Conservation (phyloP, 2,329 filamentous ascomycete genomes). For the Aspergillus neotritici region DNA sequence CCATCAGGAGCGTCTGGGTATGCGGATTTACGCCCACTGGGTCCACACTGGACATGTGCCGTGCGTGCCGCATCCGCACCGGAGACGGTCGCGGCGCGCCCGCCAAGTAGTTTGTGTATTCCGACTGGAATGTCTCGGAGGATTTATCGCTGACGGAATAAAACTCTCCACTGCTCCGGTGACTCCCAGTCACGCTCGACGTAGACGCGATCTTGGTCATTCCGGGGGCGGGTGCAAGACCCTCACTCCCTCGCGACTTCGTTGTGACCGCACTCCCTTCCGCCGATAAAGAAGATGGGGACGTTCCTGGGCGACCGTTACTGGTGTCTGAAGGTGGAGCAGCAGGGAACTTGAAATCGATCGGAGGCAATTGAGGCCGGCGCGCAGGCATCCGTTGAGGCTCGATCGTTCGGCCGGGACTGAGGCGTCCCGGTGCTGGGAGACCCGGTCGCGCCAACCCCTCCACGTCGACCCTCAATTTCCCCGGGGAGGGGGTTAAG, state of each 20-base stretch:
- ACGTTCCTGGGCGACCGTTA: conserved; percentile 22
- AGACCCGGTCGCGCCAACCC: conserved; percentile 22
- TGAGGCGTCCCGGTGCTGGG: conserved; percentile 20
- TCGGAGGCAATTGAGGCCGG: conserved; percentile 32
- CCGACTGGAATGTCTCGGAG: conserved; percentile 84
- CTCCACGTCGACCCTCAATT: conserved; percentile 31
- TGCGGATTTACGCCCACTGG: conserved; percentile 17
- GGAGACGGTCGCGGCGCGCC: conserved; percentile 49
- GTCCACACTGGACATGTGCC: conserved; percentile 43
- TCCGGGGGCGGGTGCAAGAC: conserved; percentile 28
- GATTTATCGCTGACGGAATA: conserved; percentile 95
- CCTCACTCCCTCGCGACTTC: conserved; percentile 21
- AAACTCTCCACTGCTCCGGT: conserved; percentile 87
- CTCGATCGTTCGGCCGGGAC: conserved; percentile 33
- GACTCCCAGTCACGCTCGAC: conserved; percentile 70
- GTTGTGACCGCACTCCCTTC: conserved; percentile 16
- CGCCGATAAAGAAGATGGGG: conserved; percentile 24
- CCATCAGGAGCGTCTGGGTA: conserved; percentile 86
- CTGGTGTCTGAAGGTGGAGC: conserved; percentile 29
- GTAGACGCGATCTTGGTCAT: conserved; percentile 66
- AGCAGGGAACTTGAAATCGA: conserved; percentile 55
- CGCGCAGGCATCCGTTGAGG: conserved; percentile 38
- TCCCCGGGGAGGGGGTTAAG: conserved; percentile 22
- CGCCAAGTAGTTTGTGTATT: conserved; percentile 57
- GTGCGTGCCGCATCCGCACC: conserved; percentile 27